Percentiles rank a stretch among this genome's conserved stretches.
phyloP scores from a whole-genome alignment of 2,329 filamentous ascomycete species.

The Beauveria varroae region DNA sequence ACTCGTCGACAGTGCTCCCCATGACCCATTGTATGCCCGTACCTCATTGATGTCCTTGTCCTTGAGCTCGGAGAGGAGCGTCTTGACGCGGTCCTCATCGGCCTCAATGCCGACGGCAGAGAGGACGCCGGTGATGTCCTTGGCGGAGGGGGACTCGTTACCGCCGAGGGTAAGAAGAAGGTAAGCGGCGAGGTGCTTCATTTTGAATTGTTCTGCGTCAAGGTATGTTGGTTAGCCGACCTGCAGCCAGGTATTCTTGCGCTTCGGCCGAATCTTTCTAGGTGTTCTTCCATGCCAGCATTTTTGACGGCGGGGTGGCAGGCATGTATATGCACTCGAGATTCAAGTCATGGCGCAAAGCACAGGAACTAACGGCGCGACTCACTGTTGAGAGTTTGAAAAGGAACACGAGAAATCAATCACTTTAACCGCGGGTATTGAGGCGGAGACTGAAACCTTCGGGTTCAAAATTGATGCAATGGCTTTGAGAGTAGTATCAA shows the following conservation, averaged over 20 bases:
- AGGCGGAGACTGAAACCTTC: constrained; percentile 99
- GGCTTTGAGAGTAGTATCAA: constrained; percentile 23
- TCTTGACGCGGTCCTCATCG: constrained; percentile 76
- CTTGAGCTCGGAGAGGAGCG: constrained; percentile 83
- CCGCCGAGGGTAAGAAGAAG: constrained; percentile 92
- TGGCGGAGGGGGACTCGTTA: constrained; percentile 79
- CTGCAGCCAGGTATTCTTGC: not conserved
- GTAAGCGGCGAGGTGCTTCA: constrained; percentile 99
- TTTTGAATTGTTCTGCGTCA: constrained; percentile 52
- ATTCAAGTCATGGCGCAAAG: not conserved
- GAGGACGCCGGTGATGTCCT: constrained; percentile 83
- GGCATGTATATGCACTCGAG: not conserved
- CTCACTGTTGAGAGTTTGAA: constrained; percentile 28
- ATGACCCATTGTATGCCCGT: constrained; percentile 27
- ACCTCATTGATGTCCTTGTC: constrained; percentile 93
- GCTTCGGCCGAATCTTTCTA: not conserved
- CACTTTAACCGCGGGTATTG: constrained; percentile 91
- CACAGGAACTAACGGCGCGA: constrained; percentile 11
- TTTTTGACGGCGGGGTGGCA: not conserved
- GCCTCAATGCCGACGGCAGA: constrained; percentile 92
- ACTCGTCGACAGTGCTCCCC: not conserved
- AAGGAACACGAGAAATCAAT: constrained; percentile 91
- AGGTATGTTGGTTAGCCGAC: constrained; percentile 4
- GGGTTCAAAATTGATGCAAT: constrained; percentile 57
- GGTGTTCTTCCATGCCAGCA: not conserved